These are phyloP conservation scores for Huntiella decipiens DNA, from an alignment of 2,329 filamentous ascomycete species.

Conservation along the genomic window DNA sequence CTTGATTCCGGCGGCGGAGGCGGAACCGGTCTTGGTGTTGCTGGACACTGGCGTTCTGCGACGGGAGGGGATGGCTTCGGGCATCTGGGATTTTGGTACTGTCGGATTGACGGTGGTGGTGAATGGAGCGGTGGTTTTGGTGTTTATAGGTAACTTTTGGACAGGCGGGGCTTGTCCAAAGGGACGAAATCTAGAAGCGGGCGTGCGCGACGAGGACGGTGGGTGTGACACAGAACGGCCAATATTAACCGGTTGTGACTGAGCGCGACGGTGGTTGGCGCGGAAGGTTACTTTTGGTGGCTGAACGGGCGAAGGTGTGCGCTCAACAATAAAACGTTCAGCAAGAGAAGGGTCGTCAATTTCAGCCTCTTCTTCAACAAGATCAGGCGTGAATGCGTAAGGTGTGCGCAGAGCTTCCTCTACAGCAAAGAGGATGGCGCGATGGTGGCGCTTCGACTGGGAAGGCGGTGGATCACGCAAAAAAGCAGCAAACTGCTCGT, in stretches of 20 bases:
- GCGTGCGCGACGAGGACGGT: conserved; percentile 5
- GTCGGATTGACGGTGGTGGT: background rate
- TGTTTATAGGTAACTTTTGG: background rate
- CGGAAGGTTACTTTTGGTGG: conserved; percentile 24
- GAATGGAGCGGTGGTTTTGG: background rate
- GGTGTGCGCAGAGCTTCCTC: conserved; percentile 79
- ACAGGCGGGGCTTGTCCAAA: background rate
- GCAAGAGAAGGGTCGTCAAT: conserved; percentile 70
- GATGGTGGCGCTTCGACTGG: conserved; percentile 69
- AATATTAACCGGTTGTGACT: conserved; percentile 6
- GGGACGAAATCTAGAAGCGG: background rate
- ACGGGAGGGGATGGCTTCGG: conserved; percentile 6
- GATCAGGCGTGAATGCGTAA: conserved; percentile 63
- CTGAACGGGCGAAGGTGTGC: conserved; percentile 29
- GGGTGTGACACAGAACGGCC: background rate
- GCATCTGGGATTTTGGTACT: background rate
- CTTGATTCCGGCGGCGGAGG: conserved; percentile 42
- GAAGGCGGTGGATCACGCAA: conserved; percentile 27
- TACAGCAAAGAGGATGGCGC: conserved; percentile 78
- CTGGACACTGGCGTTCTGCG: conserved; percentile 8
- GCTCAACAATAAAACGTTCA: conserved; percentile 28
- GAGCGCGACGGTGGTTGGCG: conserved; percentile 6
- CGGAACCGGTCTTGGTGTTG: conserved; percentile 5
- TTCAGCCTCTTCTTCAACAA: conserved; percentile 69
- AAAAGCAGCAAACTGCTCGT: conserved; percentile 15